Evolutionary conservation across 306 rosid species (phyloP), one percentile per base, ranked within the genome.

Genomic region (Senna tora): DNA sequence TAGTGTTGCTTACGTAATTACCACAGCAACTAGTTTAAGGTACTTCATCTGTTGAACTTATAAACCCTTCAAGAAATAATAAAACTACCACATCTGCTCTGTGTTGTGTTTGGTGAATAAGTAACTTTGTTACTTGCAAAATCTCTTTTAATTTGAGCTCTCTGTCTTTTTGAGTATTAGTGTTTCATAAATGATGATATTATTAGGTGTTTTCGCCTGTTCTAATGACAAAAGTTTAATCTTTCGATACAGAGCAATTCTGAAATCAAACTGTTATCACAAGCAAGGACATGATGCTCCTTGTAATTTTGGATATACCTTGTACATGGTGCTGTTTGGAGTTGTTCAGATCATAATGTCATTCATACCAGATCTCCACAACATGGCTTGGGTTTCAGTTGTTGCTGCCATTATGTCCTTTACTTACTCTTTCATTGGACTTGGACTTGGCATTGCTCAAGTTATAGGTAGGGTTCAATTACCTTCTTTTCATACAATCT

Each of bases 291-390:
- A 90, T 67, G 12, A 83, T 0, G 90, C 93, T 65, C 78, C 92
- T 7, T 93, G 96, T 73, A 6, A 21, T 2, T 89, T 85, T 71
- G 88, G 81, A 6, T 81, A 71, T 3, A 80, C 42, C 53, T 7
- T 75, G 39, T 88, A 79, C 70, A 93, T 90, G 90, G 16, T 86
- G 55, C 1, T 93, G 6, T 93, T 93, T 77, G 98, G 98, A 79
- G 46, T 70, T 33, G 54, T 88, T 17, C 93, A 93, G 82, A 75
- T 93, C 16, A 12, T 88, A 8, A 69, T 90, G 88, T 93, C 98
- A 9, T 95, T 90, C 73, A 90, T 93, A 67, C 98, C 98, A 25
- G 91, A 88, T 85, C 89, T 91, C 72, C 95, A 91, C 65, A 82
- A 85, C 88, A 85, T 91, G 95, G 73, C 81, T 19, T 91, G 97